Percentiles rank a stretch among this genome's conserved stretches.
phyloP scores from a whole-genome alignment of 108 stramenopile species.

The Cylindrotheca closterium region DNA sequence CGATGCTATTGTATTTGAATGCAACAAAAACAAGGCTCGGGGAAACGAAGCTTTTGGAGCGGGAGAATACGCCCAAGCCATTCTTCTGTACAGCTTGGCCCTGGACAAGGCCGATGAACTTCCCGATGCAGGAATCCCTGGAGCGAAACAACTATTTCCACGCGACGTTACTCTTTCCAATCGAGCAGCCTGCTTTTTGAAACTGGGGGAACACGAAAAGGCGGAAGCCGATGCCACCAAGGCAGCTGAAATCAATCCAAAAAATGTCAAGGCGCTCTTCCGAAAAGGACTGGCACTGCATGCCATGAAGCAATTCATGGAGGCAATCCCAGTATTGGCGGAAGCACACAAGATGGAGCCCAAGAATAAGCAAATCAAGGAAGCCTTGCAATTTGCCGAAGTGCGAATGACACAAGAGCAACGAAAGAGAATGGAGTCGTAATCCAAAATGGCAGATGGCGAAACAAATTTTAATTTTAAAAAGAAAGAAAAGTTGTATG shows the following conservation, averaged over 20 bases:
- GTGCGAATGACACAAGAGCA: slow-evolving; percentile 83
- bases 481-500: background rate
- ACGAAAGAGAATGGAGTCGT: slow-evolving; percentile 65
- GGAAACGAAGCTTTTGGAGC: slow-evolving; percentile 86
- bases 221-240: slow-evolving; percentile 75
- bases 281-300: slow-evolving; percentile 86
- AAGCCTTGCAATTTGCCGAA: slow-evolving; percentile 91
- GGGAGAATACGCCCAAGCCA: slow-evolving; percentile 89
- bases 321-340: slow-evolving; percentile 75
- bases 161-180: slow-evolving; percentile 80
- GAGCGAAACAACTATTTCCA: slow-evolving; percentile 54
- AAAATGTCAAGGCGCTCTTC: slow-evolving; percentile 87
- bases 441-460: background rate
- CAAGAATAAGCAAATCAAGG: slow-evolving; percentile 91
- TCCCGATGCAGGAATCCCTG: slow-evolving; percentile 44
- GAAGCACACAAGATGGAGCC: slow-evolving; percentile 85
- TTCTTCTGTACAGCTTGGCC: slow-evolving; percentile 80
- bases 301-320: slow-evolving; percentile 82
- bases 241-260: slow-evolving; percentile 59
- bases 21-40: slow-evolving; percentile 76
- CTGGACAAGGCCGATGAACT: slow-evolving; percentile 84
- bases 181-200: slow-evolving; percentile 85
- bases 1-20: slow-evolving; percentile 61
- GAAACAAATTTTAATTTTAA: background rate
- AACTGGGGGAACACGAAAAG: slow-evolving; percentile 91